Conservation (phyloP, 2,329 filamentous ascomycete genomes). For the Cercospora sp. region DNA sequence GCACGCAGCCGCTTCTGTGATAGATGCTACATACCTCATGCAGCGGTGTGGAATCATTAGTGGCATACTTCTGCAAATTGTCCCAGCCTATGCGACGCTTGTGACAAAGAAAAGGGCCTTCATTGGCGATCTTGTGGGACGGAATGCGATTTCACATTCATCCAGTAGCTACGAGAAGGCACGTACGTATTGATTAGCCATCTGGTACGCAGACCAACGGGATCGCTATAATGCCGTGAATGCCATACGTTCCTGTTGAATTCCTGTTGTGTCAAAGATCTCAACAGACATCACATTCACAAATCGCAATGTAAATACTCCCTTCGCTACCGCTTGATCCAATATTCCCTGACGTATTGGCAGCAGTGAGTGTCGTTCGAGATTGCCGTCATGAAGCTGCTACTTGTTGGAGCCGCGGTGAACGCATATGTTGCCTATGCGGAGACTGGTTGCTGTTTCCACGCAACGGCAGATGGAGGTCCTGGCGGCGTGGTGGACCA, state of each 20-base stretch:
- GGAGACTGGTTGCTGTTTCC: constrained; percentile 50
- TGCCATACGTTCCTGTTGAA: not conserved
- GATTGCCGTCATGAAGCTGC: not conserved
- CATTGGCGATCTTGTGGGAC: not conserved
- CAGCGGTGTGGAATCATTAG: not conserved
- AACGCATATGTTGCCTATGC: not conserved
- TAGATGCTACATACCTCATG: constrained; percentile 6
- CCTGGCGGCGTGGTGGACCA: constrained; percentile 59
- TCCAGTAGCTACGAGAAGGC: not conserved
- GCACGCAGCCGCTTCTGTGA: not conserved
- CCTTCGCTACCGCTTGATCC: not conserved
- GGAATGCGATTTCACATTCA: constrained; percentile 1
- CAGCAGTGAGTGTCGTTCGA: not conserved
- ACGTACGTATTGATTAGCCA: not conserved
- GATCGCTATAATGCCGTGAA: not conserved
- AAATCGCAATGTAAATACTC: not conserved
- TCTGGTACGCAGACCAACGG: not conserved
- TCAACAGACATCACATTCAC: not conserved
- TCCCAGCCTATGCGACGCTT: constrained; percentile 6
- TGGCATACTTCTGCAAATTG: not conserved
- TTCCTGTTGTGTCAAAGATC: not conserved
- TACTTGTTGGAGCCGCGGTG: not conserved
- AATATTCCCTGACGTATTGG: not conserved
- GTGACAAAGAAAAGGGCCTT: not conserved
- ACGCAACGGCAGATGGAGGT: constrained; percentile 46